Base-by-base conservation (phyloP, 2,329 filamentous ascomycete genomes). In the Botryotinia narcissicola region DNA sequence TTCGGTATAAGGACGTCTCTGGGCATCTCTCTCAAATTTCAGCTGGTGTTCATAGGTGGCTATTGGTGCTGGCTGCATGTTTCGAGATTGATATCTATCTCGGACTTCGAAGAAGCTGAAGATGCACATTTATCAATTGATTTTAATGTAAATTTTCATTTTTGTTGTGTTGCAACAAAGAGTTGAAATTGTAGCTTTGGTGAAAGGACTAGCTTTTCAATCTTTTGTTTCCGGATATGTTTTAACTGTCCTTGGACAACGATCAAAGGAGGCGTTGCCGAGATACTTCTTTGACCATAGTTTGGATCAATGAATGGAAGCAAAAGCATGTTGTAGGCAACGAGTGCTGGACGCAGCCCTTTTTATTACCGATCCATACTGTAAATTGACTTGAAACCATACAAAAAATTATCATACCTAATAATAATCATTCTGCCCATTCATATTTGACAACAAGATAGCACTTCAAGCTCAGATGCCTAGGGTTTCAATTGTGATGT, bases 311-410 rank as follows among this genome's bases (percentile, higher is more conserved):
- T 7, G 29, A 46, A 32, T 22, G 32, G 1, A 44, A 44, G 12
- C 1, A 32, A 32, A 22, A 44, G 1, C 5, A 37, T 7, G 35
- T 20, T 29, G 40, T 42, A n/a, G n/a, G 14, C 35, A 64, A 44
- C 14, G 6, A n/a, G 10, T 5, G 29, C 22, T 42, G 5, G 1
- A 42, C 1, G 20, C 20, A 10, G 22, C 2, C 10, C n/a, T 68
- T 8, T 51, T 40, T 51, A 20, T 40, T 1, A n/a, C 1, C 18
- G 16, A 3, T n/a, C 1, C 3, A 16, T 12, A 18, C 2, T 1
- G 18, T 67, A 22, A 48, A 8, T 22, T 9, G 7, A 51, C 12
- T 66, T 46, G 1, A 1, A 37, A 51, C 9, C 6, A 66, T 8
- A 29, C 14, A n/a, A 29, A 3, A 29, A 29, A 32, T 57, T 14